Conservation (phyloP, 805 yeast species). For the Candida endomychidarum region DNA sequence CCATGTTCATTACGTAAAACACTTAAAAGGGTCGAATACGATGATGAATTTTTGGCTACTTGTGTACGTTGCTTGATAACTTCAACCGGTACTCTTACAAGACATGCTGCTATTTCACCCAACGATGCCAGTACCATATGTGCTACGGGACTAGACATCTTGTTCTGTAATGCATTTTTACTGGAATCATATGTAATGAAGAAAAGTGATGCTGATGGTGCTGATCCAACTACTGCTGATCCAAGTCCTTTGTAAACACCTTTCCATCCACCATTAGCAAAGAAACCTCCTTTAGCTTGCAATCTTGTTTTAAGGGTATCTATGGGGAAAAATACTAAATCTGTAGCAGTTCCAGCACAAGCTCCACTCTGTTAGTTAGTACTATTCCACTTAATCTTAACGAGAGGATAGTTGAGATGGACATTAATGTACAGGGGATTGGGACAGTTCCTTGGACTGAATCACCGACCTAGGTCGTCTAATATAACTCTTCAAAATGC, state of each 20-base stretch:
- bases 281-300: constrained; percentile 95
- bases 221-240: constrained; percentile 89
- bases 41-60: constrained; percentile 47
- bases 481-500: too few relatives aligned
- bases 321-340: constrained; percentile 90
- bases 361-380: constrained; percentile 62
- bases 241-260: constrained; percentile 94
- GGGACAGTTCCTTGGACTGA: too few relatives aligned
- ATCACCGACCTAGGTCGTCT: too few relatives aligned
- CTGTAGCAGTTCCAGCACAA: constrained; percentile 95
- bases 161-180: constrained; percentile 37
- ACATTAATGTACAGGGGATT: too few relatives aligned
- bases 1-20: constrained; percentile 66
- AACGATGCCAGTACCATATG: constrained; percentile 88
- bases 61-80: constrained; percentile 95
- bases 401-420: too few relatives aligned
- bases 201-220: constrained; percentile 62
- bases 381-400: too few relatives aligned
- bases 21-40: constrained; percentile 65
- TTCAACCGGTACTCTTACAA: constrained; percentile 95
- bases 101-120: constrained; percentile 93
- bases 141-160: constrained; percentile 35
- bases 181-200: constrained; percentile 77
- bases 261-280: constrained; percentile 85
- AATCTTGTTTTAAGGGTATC: constrained; percentile 93